Base-by-base conservation (phyloP, 1,139 yeast genomes). In the Blastobotrys apis region DNA sequence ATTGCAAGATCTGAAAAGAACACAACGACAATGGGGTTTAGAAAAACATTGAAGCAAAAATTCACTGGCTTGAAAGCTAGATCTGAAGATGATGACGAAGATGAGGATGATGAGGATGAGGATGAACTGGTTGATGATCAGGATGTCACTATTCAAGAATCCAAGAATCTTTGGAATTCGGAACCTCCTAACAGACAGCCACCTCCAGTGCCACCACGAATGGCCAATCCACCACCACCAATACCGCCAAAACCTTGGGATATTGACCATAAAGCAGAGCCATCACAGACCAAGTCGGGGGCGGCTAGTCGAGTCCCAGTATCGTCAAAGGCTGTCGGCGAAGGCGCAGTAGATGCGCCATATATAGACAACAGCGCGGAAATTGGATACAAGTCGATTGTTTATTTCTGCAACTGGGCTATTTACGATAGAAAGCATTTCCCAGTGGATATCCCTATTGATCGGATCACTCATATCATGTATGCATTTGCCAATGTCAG, bases 401-500 rank as follows among this genome's bases (percentile, higher is more conserved):
- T 57, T 20, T 59, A 59, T 38, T 59, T 58, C 40, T 56, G 61
- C 49, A 54, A 55, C 59, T 90, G 97, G 97, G 77, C 92, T 0
- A 82, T 84, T 6, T 86, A 87, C 53, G 71, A 68, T 12, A 64
- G 81, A 29, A 65, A 74, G 19, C 88, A 81, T 59, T 72, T 71
- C 43, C 90, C 94, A 0, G 67, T 67, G n/a, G 80, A 84, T 46
- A 73, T 88, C 9, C 87, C 90, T 2, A 60, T 72, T 2, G 62
- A 71, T 0, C 56, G 66, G 15, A 64, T 84, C 3, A 78, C 94
- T 15, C 85, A 86, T 53, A 63, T 90, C 2, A 80, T 81, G 58
- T 90, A 84, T 62, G 87, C 96, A 0, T 90, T 90, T 62, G 71
- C 85, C 44, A 67, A 73, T 32, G 73, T 87, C 8, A 77, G 81